Base-by-base conservation (phyloP, 164 flowering plant species). In the Platanus orientalis region DNA sequence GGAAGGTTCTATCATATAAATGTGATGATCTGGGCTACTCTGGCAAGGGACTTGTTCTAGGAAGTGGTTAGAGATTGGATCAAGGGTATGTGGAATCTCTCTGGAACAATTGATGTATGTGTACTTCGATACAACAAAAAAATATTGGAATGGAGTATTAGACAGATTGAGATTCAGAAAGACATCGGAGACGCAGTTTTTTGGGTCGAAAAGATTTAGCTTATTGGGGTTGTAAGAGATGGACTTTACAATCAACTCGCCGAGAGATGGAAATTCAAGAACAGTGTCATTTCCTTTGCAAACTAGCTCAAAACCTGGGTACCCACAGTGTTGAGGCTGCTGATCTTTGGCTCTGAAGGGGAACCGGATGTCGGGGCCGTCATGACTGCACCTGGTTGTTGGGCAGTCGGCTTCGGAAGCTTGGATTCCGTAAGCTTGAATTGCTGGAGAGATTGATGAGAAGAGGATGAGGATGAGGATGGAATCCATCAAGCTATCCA, bases 111-210 rank as follows among this genome's bases (percentile, higher is more conserved):
- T 81, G 57, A 77, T 68, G 56, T 79, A 81, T 3, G 71, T 71
- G 71, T 79, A 79, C 57, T 70, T 69, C 58, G 63, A 75, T 54
- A 75, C 53, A 23, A 36, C 62, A 40, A 75, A 72, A 63, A 71
- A 77, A 25, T 77, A 77, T 5, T 32, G 56, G 57, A 81, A 79
- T 0, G 77, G 80, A 0, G 79, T 73, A 7, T 39, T 54, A 36
- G 80, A 71, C 34, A 81, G 75, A 67, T 81, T 58, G 48, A 81
- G 80, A 32, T 79, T 77, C 7, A 81, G 77, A 62, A 81, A 81
- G 23, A 73, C 85, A 58, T 65, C 75, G 32, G 69, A 78, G 45
- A 77, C 80, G 34, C 85, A 79, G 29, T 28, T 73, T 32, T 64
- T 70, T 9, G 80, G 77, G 62, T 79, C 85, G 2, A 71, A 13